Evolutionary conservation across 306 rosid species (phyloP), one percentile per base, ranked within the genome.

Genomic region (Geum urbanum): DNA sequence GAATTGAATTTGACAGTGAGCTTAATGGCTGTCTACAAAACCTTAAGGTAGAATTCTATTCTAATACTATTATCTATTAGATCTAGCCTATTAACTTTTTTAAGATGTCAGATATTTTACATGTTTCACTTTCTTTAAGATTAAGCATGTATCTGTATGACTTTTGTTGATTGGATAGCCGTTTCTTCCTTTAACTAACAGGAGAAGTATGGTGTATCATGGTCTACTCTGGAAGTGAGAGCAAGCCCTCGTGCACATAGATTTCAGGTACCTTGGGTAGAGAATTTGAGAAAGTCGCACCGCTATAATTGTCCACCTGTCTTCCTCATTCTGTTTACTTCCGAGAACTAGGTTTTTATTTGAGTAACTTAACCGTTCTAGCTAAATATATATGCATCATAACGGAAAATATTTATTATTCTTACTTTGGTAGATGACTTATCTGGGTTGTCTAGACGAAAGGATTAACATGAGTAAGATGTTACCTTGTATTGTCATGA

Each of bases 141-240:
- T 20, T 37, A 66, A 39, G 47, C 48, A 47, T 69, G 71, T 73
- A 69, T 55, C 16, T 35, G 53, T 46, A 9, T 27, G 14, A 15
- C 44, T 70, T 65, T 76, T 63, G 68, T 79, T 47, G 19, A 57
- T 78, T 68, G 70, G 60, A 79, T 64, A 68, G 51, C 66, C 50
- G 27, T 56, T 15, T 52, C 13, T 53, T 70, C 74, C 51, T 60
- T 3, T 63, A 68, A 73, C 55, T 83, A 56, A 53, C 81, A 90
- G 98, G 96, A 79, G 55, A 84, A 75, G 62, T 90, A 82, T 76
- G 92, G 91, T 49, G 67, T 90, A 67, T 63, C 75, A 27, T 83
- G 63, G 72, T 85, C 83, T 73, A 78, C 67, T 70, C 77, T 72
- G 37, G 85, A 81, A 78, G 77, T 66, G 69, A 81, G 79, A 73